A percentile compares a stretch with the other conserved stretches of the same genome.
Conservation (phyloP, 2,329 filamentous ascomycete genomes). For the Apiospora saccharicola region DNA sequence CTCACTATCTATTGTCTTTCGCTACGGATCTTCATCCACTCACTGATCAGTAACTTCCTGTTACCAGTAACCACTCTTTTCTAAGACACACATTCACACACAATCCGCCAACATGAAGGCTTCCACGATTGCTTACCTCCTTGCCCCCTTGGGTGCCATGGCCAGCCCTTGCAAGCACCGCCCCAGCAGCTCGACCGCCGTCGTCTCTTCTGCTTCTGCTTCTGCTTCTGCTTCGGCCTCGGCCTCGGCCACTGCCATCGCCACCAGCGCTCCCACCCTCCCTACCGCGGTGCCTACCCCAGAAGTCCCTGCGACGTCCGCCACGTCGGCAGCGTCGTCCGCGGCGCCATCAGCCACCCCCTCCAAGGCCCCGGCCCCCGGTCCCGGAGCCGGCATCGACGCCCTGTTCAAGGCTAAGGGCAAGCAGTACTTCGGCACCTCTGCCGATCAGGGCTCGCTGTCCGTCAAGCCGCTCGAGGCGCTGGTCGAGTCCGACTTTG, state of each 20-base stretch:
- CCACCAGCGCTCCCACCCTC: slow-evolving; percentile 3
- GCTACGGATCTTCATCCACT: not conserved
- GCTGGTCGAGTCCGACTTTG: slow-evolving; percentile 32
- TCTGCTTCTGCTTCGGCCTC: not conserved
- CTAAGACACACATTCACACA: not conserved
- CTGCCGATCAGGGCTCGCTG: slow-evolving; percentile 30
- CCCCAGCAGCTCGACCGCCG: slow-evolving; percentile 21
- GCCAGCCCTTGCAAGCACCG: slow-evolving; percentile 30
- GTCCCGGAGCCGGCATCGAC: slow-evolving; percentile 28
- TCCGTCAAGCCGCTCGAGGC: slow-evolving; percentile 26
- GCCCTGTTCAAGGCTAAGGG: slow-evolving; percentile 35
- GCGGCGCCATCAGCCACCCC: slow-evolving; percentile 21
- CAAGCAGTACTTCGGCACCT: slow-evolving; percentile 36
- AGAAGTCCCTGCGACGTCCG: not conserved
- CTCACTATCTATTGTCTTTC: not conserved
- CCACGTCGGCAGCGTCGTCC: not conserved
- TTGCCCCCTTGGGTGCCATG: slow-evolving; percentile 32
- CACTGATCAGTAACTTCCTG: not conserved
- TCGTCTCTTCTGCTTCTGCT: slow-evolving; percentile 1
- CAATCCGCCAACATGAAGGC: slow-evolving; percentile 30
- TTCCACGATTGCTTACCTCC: slow-evolving; percentile 31
- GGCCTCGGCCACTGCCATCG: not conserved
- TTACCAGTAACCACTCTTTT: not conserved
- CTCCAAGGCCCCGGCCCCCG: slow-evolving; percentile 1
- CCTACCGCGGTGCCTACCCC: slow-evolving; percentile 26